Conservation (phyloP, 2,329 filamentous ascomycete genomes). For the Aspergillus pseudonomiae region DNA sequence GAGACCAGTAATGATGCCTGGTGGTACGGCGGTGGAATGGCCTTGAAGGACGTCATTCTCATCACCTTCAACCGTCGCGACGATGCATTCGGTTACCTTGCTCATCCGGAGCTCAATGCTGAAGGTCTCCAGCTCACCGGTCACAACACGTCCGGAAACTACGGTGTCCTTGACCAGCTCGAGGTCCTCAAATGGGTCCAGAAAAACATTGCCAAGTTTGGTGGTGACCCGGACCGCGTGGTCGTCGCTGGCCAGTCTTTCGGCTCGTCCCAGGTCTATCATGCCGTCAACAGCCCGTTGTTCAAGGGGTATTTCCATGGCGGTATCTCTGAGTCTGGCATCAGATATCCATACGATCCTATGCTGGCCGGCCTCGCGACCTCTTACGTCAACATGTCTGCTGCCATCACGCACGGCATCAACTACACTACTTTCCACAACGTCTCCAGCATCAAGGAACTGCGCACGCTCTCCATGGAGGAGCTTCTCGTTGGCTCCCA, state of each 20-base stretch:
- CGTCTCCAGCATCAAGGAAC: constrained; percentile 25
- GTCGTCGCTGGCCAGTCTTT: constrained; percentile 43
- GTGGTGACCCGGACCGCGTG: constrained; percentile 54
- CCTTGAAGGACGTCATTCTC: constrained; percentile 31
- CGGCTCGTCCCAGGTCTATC: constrained; percentile 36
- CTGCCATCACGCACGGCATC: constrained; percentile 26
- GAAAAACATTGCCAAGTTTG: constrained; percentile 55
- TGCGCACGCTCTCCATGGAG: constrained; percentile 29
- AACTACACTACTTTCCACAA: constrained; percentile 31
- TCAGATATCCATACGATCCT: constrained; percentile 33
- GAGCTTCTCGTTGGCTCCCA: constrained; percentile 28
- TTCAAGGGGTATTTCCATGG: constrained; percentile 35
- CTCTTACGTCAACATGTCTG: constrained; percentile 33
- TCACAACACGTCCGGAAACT: constrained; percentile 32
- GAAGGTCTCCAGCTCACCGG: constrained; percentile 26
- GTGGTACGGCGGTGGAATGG: constrained; percentile 35
- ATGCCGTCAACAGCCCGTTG: constrained; percentile 34
- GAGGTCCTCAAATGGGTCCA: constrained; percentile 60
- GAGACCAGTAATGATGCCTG: constrained; percentile 28
- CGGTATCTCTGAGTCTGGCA: constrained; percentile 34
- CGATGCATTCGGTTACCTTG: constrained; percentile 32
- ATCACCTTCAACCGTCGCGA: constrained; percentile 34
- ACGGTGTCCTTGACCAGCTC: constrained; percentile 56
- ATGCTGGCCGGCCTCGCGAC: constrained; percentile 33
- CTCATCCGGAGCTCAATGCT: constrained; percentile 29